A percentile compares a stretch with the other conserved stretches of the same genome.
Conservation (phyloP, 1,284 basidiomycete genomes). For the Athelia psychrophila region DNA sequence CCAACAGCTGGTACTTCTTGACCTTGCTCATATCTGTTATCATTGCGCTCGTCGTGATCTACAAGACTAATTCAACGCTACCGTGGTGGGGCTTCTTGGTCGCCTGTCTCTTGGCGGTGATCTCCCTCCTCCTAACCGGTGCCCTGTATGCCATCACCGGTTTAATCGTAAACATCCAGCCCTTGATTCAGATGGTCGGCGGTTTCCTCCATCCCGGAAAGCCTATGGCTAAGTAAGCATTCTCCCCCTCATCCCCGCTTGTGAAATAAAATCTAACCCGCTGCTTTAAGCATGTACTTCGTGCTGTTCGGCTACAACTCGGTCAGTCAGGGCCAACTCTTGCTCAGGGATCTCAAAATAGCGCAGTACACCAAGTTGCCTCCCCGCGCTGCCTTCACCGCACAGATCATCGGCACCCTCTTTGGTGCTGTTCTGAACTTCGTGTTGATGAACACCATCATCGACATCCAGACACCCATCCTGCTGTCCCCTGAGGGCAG, state of each 20-base stretch:
- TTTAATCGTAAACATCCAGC: too few relatives aligned
- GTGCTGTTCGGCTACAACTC: too few relatives aligned
- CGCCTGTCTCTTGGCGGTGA: slow-evolving; percentile 33
- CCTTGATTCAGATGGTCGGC: slow-evolving; percentile 56
- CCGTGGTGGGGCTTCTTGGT: slow-evolving; percentile 51
- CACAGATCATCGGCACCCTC: too few relatives aligned
- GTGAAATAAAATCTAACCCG: slow-evolving; percentile 1
- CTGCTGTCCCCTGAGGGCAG: slow-evolving; percentile 52
- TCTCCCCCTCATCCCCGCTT: slow-evolving; percentile 9
- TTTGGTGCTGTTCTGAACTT: slow-evolving; percentile 64
- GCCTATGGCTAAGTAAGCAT: slow-evolving; percentile 57
- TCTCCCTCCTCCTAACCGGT: slow-evolving; percentile 46
- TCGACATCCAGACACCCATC: slow-evolving; percentile 48
- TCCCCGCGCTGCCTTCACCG: slow-evolving; percentile 61
- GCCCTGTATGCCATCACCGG: too few relatives aligned
- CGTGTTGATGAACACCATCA: slow-evolving; percentile 57
- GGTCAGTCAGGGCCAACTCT: slow-evolving; percentile 37
- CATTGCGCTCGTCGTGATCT: slow-evolving; percentile 42
- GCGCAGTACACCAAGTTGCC: slow-evolving; percentile 72
- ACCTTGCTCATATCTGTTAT: slow-evolving; percentile 35
- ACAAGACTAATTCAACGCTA: slow-evolving; percentile 46
- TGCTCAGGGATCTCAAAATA: slow-evolving; percentile 50
- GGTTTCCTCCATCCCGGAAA: slow-evolving; percentile 60
- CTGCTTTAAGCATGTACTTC: too few relatives aligned
- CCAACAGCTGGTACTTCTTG: slow-evolving; percentile 43